These are phyloP conservation scores for Pichia insulana DNA, from an alignment of 805 yeast genomes.

Conservation along the genomic window DNA sequence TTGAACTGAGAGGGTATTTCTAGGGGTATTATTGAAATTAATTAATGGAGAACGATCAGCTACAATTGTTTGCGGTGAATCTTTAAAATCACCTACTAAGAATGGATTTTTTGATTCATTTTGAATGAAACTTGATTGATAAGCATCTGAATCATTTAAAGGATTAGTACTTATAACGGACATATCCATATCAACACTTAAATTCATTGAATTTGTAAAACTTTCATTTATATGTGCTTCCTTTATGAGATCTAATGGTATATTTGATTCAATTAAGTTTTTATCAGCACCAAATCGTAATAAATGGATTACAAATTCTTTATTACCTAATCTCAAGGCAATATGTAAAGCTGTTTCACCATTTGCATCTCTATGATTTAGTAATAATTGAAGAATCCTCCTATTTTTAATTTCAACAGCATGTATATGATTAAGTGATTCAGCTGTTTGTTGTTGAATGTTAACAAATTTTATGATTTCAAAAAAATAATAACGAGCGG, in stretches of 20 bases:
- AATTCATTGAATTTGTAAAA: not conserved
- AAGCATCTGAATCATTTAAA: not conserved
- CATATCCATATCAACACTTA: not conserved
- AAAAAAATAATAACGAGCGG: slow-evolving; percentile 46
- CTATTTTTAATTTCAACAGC: slow-evolving; percentile 22
- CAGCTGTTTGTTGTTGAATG: slow-evolving; percentile 25
- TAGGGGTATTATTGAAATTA: slow-evolving; percentile 32
- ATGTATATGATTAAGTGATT: slow-evolving; percentile 13
- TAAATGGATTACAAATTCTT: slow-evolving; percentile 34
- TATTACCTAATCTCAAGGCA: slow-evolving; percentile 51
- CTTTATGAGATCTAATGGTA: slow-evolving; percentile 17
- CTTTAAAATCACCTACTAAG: slow-evolving; percentile 1
- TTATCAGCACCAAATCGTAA: slow-evolving; percentile 39
- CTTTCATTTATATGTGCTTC: slow-evolving; percentile 10
- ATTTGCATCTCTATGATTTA: slow-evolving; percentile 68
- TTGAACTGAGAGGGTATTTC: slow-evolving; percentile 28
- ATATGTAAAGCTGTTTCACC: slow-evolving; percentile 86
- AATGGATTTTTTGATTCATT: slow-evolving; percentile 6
- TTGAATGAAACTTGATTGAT: not conserved
- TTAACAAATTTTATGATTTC: slow-evolving; percentile 24
- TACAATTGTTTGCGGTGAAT: slow-evolving; percentile 4
- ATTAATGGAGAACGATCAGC: slow-evolving; percentile 5
- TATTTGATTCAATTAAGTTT: slow-evolving; percentile 17
- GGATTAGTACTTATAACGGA: not conserved
- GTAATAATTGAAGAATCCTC: slow-evolving; percentile 43